Base-by-base conservation (phyloP, 768 basidiomycete species). In the Trametopsis cervina region DNA sequence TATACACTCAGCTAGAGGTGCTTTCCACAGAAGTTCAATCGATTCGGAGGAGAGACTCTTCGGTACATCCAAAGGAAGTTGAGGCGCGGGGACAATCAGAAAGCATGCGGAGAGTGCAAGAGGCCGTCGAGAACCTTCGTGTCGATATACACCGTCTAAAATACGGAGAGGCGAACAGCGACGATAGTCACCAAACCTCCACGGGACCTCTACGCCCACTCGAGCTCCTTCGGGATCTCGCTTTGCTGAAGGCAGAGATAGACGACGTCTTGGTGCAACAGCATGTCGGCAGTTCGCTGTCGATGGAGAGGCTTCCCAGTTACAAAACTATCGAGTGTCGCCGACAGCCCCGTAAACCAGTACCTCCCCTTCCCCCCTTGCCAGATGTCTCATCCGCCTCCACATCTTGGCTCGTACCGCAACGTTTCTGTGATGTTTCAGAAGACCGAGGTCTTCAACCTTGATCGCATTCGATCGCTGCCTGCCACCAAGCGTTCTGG, bases 261-360 rank as follows among this genome's bases (percentile, higher is more conserved):
- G 44, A 51, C 12, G 50, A 42, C 3, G 13, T 46, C 15, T 25
- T 51, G 22, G 33, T 46, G 27, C 15, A 46, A 17, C 29, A 35
- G 22, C 35, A 4, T 7, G 21, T 6, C 27, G 23, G 25, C 11
- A 29, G 22, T 43, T 12, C 13, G 5, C 15, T 20, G n/a, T n/a
- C 7, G 9, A 18, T 33, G 25, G 50, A 51, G 27, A 21, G 50
- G n/a, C 40, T 51, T 4, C 50, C 50, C 4, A 51, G 50, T 24
- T 51, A 51, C n/a, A n/a, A n/a, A n/a, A n/a, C n/a, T n/a, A n/a
- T n/a, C n/a, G n/a, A n/a, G n/a, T n/a, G n/a, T n/a, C n/a, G n/a
- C n/a, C n/a, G n/a, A n/a, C n/a, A n/a, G n/a, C n/a, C n/a, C n/a
- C n/a, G n/a, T n/a, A n/a, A n/a, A n/a, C n/a, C n/a, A n/a, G n/a